phyloP scores from a whole-genome alignment of 1,284 basidiomycete species.

The Xerocomus amazonicus region DNA sequence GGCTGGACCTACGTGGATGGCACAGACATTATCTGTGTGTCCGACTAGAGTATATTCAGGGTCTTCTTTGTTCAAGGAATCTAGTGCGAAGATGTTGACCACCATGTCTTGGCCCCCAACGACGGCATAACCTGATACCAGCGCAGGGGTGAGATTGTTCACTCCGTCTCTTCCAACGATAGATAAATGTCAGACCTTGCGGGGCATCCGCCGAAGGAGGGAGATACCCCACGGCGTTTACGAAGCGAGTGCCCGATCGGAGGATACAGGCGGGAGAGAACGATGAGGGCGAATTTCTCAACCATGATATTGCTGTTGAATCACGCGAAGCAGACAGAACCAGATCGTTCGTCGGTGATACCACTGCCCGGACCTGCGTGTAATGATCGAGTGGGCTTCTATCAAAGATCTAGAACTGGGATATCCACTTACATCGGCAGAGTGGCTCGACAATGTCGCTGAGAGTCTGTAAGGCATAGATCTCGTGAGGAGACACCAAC shows the following conservation, averaged over 20 bases:
- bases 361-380: conserved; percentile 69
- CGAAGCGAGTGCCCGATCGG: conserved; percentile 69
- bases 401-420: neutral
- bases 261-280: conserved; percentile 57
- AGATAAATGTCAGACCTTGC: conserved; percentile 49
- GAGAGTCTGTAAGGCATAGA: conserved; percentile 82
- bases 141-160: conserved; percentile 4
- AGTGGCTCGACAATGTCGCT: conserved; percentile 67
- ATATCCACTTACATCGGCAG: conserved; percentile 62
- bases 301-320: conserved; percentile 85
- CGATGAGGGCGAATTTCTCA: conserved; percentile 45
- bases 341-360: conserved; percentile 64
- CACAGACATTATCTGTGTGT: conserved; percentile 89
- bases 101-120: conserved; percentile 84
- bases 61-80: conserved; percentile 52
- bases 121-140: conserved; percentile 67
- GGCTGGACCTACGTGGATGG: conserved; percentile 66
- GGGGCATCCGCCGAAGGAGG: conserved; percentile 63
- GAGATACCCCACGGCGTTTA: conserved; percentile 80
- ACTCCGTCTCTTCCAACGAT: conserved; percentile 3
- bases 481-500: conserved; percentile 1
- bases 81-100: conserved; percentile 75
- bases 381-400: conserved; percentile 18
- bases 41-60: conserved; percentile 82
- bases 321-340: conserved; percentile 89